Conservation (phyloP, 2,329 filamentous ascomycete genomes). For the Ophiostoma sp. region DNA sequence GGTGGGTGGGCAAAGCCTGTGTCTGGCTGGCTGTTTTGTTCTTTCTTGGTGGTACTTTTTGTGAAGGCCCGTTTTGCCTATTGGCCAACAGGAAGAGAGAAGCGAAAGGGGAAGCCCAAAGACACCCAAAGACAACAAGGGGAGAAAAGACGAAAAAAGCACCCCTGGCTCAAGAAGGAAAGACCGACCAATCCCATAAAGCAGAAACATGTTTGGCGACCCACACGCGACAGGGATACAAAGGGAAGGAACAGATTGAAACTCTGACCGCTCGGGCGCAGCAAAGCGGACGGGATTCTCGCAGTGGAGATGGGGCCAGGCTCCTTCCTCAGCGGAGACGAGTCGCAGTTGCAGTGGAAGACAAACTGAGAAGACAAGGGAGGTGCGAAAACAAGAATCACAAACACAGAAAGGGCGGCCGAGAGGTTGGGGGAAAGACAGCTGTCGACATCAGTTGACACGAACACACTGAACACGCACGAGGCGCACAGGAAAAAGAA, state of each 20-base stretch:
- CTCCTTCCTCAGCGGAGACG: conserved; percentile 6
- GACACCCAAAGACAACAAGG: background rate
- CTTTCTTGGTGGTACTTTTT: background rate
- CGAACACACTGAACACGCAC: conserved; percentile 5
- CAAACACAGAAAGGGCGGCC: conserved; percentile 2
- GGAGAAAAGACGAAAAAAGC: conserved; percentile 4
- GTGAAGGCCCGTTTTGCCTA: background rate
- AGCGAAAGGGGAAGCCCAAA: background rate
- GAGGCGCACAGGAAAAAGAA: background rate
- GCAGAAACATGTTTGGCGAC: background rate
- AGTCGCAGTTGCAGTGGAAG: background rate
- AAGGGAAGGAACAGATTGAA: conserved; percentile 18
- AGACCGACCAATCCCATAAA: background rate
- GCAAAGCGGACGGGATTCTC: conserved; percentile 16
- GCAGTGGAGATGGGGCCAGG: background rate
- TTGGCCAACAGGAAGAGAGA: conserved; percentile 10
- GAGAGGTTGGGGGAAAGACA: conserved; percentile 9
- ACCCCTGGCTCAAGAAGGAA: conserved; percentile 19
- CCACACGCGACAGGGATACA: conserved; percentile 3
- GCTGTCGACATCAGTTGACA: conserved; percentile 10
- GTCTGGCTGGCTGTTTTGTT: background rate
- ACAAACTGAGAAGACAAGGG: background rate
- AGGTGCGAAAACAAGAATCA: background rate
- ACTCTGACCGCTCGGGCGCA: conserved; percentile 16
- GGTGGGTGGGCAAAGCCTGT: conserved; percentile 1